Evolutionary conservation across 2,329 filamentous ascomycete genomes (phyloP), one percentile per base, ranked within the genome.

Genomic region (Exophiala xenobiotica): DNA sequence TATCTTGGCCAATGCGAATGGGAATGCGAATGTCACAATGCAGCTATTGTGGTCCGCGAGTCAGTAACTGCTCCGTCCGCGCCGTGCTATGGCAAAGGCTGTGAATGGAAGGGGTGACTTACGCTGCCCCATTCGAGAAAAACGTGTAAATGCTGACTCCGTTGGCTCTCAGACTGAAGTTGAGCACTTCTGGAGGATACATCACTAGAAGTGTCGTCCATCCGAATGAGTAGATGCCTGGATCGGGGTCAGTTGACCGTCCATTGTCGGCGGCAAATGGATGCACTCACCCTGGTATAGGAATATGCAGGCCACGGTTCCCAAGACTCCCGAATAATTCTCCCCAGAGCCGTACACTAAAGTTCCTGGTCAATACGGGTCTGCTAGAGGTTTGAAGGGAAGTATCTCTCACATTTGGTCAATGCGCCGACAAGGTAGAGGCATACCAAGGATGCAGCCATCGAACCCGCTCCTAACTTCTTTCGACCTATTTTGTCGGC

Each of bases 401-500:
- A n/a, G n/a, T n/a, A n/a, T n/a, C 14, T 9, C 44, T 46, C 18
- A 47, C 44, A 16, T 35, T 78, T 78, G 7, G 75, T 74, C 3
- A 81, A 64, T 2, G 67, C 74, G 1, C 77, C 77, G 22, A 80
- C 72, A 42, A 79, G 67, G 57, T 78, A 79, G 1, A 81, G 69
- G 23, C 70, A 77, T 9, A 72, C 47, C 1, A 70, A 67, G 2
- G 74, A 59, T 3, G 71, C 57, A 3, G 51, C 51, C 26, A 74
- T 68, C 0, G 62, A 58, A 12, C 66, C 59, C 23, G 66, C 51
- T 3, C 61, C 63, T 39, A 67, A 61, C 5, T 52, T 61, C 53
- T 74, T 76, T 8, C 76, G 69, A 6, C 76, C 75, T 65, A 73
- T 70, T 20, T 49, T 63, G n/a, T 72, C 70, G 0, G 66, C 65